These are phyloP conservation scores for Suillus tomentosus DNA, from an alignment of 768 basidiomycete genomes.

Conservation along the genomic window DNA sequence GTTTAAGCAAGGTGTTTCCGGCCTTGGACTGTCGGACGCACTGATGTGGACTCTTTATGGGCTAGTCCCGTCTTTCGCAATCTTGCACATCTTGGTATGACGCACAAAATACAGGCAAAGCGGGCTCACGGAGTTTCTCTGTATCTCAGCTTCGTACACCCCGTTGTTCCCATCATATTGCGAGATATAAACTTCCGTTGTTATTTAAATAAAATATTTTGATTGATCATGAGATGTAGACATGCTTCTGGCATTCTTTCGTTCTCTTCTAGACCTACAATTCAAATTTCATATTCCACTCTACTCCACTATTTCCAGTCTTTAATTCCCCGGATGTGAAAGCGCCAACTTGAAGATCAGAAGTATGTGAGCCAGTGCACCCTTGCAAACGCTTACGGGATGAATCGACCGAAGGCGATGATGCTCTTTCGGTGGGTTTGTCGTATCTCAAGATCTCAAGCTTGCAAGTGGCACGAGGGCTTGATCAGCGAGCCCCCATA, in stretches of 20 bases:
- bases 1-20: conserved; percentile 12
- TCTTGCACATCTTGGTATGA: neutral
- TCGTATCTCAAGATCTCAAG: neutral
- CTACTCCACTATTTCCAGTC: neutral
- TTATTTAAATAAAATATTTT: conserved; percentile 3
- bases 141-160: neutral
- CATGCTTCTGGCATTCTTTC: neutral
- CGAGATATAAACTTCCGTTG: neutral
- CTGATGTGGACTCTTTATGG: neutral
- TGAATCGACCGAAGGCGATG: neutral
- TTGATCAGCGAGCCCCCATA: neutral
- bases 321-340: conserved; percentile 6
- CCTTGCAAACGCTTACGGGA: neutral
- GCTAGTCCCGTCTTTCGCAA: neutral
- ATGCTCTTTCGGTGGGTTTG: neutral
- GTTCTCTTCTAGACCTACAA: neutral
- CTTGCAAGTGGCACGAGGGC: neutral
- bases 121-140: neutral
- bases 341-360: neutral
- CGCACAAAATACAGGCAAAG: neutral
- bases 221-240: neutral
- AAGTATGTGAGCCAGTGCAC: neutral
- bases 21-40: neutral
- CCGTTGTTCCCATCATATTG: neutral
- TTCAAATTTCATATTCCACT: neutral